Evolutionary conservation across 352 stramenopile genomes (phyloP).

Genomic region (Phytophthora ohioensis): DNA sequence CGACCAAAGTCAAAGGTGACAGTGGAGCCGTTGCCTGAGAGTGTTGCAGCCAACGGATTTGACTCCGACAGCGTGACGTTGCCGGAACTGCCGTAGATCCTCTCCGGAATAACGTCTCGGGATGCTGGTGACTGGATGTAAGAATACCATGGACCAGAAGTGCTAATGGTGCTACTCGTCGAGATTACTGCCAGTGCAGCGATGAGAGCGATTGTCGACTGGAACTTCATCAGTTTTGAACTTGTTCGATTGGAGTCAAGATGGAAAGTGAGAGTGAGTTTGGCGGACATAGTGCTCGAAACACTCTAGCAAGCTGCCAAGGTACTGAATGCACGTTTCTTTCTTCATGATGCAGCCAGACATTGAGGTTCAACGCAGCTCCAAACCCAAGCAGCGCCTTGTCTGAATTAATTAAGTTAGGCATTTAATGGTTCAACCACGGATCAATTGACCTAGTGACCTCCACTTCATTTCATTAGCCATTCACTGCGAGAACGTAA

Average conservation of each 20-base stretch:
- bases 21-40: slow-evolving; percentile 33
- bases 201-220: slow-evolving; percentile 4
- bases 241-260: slow-evolving; percentile 1
- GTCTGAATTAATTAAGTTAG: neutral
- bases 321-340: too few species aligned
- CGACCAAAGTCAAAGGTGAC: slow-evolving; percentile 47
- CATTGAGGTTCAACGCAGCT: too few species aligned
- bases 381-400: too few species aligned
- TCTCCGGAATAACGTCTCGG: slow-evolving; percentile 15
- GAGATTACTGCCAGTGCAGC: neutral
- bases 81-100: slow-evolving; percentile 18
- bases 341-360: too few species aligned
- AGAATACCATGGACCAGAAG: slow-evolving; percentile 6
- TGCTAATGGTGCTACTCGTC: neutral
- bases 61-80: slow-evolving; percentile 6
- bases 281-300: neutral
- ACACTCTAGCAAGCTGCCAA: neutral
- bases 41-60: slow-evolving; percentile 20
- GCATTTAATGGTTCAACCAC: slow-evolving; percentile 11
- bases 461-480: slow-evolving; percentile 6
- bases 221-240: slow-evolving; percentile 6
- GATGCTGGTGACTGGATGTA: slow-evolving; percentile 34
- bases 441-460: neutral
- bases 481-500: neutral
- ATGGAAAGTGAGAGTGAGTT: slow-evolving; percentile 9